These are phyloP conservation scores for Globisporangium solare DNA, from an alignment of 352 stramenopile genomes.

Conservation along the genomic window DNA sequence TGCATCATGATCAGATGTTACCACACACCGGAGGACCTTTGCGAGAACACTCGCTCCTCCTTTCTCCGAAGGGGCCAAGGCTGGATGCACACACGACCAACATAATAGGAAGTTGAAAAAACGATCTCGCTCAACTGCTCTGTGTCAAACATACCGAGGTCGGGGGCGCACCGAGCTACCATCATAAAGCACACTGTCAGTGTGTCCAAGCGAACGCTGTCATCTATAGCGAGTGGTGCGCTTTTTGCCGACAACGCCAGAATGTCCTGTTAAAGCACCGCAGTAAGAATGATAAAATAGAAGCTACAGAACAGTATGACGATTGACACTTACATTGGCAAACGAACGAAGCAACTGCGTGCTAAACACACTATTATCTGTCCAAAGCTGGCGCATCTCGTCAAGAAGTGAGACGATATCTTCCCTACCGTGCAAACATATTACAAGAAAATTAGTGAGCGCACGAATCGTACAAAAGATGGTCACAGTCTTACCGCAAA, in stretches of 20 bases:
- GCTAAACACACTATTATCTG: conserved; percentile 69
- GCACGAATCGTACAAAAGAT: neutral
- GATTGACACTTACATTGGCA: conserved; percentile 27
- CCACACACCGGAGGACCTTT: conserved; percentile 28
- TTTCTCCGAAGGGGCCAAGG: conserved; percentile 4
- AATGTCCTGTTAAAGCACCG: conserved; percentile 35
- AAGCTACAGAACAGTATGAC: neutral
- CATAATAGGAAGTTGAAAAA: conserved; percentile 10
- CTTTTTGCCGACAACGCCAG: conserved; percentile 24
- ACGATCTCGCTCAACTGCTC: neutral
- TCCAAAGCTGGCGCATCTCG: conserved; percentile 45
- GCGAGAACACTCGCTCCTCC: conserved; percentile 18
- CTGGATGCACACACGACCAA: conserved; percentile 1
- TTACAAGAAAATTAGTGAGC: neutral
- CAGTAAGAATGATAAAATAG: conserved; percentile 1
- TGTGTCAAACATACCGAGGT: conserved; percentile 29
- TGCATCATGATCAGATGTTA: conserved; percentile 19
- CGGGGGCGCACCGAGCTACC: conserved; percentile 40
- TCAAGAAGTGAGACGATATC: conserved; percentile 45
- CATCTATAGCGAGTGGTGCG: conserved; percentile 18
- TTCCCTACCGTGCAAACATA: conserved; percentile 22
- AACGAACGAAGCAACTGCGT: conserved; percentile 61
- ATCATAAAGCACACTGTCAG: conserved; percentile 53
- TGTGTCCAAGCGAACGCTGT: conserved; percentile 32
- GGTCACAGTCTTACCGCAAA: conserved; percentile 28